Base-by-base conservation (phyloP, 2,329 filamentous ascomycete genomes). In the Alternaria solani region DNA sequence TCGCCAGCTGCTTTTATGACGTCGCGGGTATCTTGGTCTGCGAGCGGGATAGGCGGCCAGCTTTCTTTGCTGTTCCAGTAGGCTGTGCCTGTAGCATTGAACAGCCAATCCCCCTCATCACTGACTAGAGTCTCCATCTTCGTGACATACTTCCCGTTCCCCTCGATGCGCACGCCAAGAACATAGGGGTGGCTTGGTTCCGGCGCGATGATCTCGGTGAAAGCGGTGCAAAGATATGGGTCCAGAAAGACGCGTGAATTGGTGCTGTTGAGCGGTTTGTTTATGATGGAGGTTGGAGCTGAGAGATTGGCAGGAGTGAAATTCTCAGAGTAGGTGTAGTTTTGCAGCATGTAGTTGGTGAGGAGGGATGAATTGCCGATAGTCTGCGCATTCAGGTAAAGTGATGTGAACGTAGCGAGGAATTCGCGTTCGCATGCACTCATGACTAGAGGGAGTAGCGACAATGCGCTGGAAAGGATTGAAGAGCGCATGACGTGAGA, bases 1-100 rank as follows among this genome's bases (percentile, higher is more conserved):
- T 72, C 68, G 0, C 64, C 70, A n/a, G 69, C 70, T 5, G 65
- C 67, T 54, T 66, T 54, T 34, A 73, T 70, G 4, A 63, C 64
- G 6, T 57, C 62, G 14, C 70, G 64, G 1, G 46, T 55, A 43
- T 68, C 63, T 16, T 56, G 55, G 1, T 66, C 44, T 1, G 34
- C 51, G 9, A 52, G 34, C 1, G 66, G 61, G 42, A 73, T 67
- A 9, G 55, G 41, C 26, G 54, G 46, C 69, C 69, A 71, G 4
- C 66, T 61, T 36, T 73, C 68, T 9, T 41, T 48, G 2, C 43
- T 51, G 6, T 63, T 63, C 28, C 54, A 70, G 18, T 66, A 59
- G 4, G 57, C 63, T 4, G 62, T 66, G 0, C 61, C 62, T 0
- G 63, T 67, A 1, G 68, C 69, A 41, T 72, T 68, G 57, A 71